These are phyloP conservation scores for Xylariaceae sp. DNA, from an alignment of 2,329 filamentous ascomycete species.

Conservation along the genomic window DNA sequence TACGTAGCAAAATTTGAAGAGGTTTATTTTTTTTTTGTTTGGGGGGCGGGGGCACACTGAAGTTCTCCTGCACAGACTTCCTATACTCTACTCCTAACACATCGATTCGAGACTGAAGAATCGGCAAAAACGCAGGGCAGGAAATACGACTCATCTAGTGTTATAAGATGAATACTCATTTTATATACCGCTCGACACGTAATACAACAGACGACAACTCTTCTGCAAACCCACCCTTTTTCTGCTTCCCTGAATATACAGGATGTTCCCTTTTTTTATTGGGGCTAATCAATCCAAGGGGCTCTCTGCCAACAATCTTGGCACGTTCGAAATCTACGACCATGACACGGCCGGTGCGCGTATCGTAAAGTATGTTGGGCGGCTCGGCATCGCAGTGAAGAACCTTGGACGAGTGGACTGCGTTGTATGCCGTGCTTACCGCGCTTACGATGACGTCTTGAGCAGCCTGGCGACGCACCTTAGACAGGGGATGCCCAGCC, in stretches of 20 bases:
- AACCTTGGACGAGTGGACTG: conserved; percentile 18
- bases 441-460: conserved; percentile 9
- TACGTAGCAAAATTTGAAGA: too few relatives aligned
- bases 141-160: background rate
- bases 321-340: conserved; percentile 31
- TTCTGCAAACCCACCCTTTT: conserved; percentile 1
- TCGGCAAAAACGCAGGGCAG: background rate
- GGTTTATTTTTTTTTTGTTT: too few relatives aligned
- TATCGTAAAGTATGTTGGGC: conserved; percentile 31
- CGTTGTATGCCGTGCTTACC: conserved; percentile 8
- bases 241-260: conserved; percentile 1
- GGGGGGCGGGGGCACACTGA: too few relatives aligned
- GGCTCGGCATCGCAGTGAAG: conserved; percentile 28
- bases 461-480: conserved; percentile 8
- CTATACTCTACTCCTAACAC: background rate
- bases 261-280: conserved; percentile 22
- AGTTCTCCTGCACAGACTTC: too few relatives aligned
- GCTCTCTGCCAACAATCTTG: conserved; percentile 17
- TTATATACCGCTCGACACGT: conserved; percentile 3
- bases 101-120: background rate
- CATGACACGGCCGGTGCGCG: conserved; percentile 22
- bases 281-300: conserved; percentile 19
- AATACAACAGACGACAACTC: conserved; percentile 5
- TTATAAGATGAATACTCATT: background rate
- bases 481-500: conserved; percentile 24